Evolutionary conservation across 2,329 filamentous ascomycete genomes (phyloP), one percentile per base, ranked within the genome.

Genomic region (Pestalotiopsis sp.): DNA sequence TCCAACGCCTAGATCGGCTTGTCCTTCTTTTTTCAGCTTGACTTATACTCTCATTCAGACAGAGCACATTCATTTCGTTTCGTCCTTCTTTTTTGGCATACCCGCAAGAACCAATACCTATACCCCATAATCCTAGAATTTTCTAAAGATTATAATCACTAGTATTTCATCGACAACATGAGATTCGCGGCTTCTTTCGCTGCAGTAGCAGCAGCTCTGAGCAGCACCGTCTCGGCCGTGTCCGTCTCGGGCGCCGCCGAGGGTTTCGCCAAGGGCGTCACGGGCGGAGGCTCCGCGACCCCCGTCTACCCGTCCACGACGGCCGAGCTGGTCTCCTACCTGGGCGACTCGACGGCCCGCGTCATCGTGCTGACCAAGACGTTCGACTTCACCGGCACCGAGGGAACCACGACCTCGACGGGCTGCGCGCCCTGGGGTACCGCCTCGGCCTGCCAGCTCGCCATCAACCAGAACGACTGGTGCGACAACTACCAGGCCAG

Each of bases 381-480:
- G 61, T 85, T 85, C 74, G 84, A 88, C 80, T 90, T 89, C 81
- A 84, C 80, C 56, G 83, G 82, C 56, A 83, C 82, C 14, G 87
- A 90, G 77, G 88, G 88, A 49, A 85, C 82, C 4, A 81, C 80
- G 5, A 86, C 81, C 45, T 83, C 78, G 52, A 83, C 81, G 17
- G 89, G 89, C 25, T 91, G 89, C 73, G 84, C 87, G 17, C 88
- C 89, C 38, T 88, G 84, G 79, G 87, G 86, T 45, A 87, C 86
- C 36, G 83, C 76, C 17, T 78, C 84, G 3, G 79, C 69, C 11
- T 88, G 89, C 79, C 89, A 91, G 81, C 73, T 84, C 56, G 86
- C 89, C 72, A 90, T 91, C 77, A 87, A 90, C 81, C 81, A 87
- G 80, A 79, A 89, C 75, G 74, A 83, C 74, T 89, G 86, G 85